Percentiles rank a stretch among this genome's conserved stretches.
phyloP scores from a whole-genome alignment of 1,284 basidiomycete species.

The Naganishia liquefaciens region DNA sequence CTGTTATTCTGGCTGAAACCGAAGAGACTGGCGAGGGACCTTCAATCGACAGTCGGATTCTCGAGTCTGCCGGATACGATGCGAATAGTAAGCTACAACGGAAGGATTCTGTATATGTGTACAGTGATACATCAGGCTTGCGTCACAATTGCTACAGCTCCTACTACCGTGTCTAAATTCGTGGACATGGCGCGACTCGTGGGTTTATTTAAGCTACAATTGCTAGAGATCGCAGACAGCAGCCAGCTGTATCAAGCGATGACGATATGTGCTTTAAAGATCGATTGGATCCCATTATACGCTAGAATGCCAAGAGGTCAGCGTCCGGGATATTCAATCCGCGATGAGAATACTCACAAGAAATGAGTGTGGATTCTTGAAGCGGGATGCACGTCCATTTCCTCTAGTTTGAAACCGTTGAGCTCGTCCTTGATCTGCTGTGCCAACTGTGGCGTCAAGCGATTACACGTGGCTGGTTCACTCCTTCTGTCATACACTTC shows the following conservation, averaged over 20 bases:
- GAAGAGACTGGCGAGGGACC: too few relatives aligned
- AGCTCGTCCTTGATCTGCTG: slow-evolving; percentile 95
- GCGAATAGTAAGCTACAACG: too few relatives aligned
- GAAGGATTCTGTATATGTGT: too few relatives aligned
- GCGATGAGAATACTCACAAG: slow-evolving; percentile 48
- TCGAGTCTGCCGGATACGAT: too few relatives aligned
- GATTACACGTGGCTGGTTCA: slow-evolving; percentile 95
- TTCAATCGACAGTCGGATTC: too few relatives aligned
- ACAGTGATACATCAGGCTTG: too few relatives aligned
- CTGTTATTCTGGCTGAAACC: too few relatives aligned
- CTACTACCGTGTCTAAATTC: too few relatives aligned
- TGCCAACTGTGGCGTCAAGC: slow-evolving; percentile 88
- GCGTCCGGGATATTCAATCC: not conserved
- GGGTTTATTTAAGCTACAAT: slow-evolving; percentile 3
- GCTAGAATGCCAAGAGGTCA: not conserved
- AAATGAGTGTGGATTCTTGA: slow-evolving; percentile 77
- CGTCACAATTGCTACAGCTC: too few relatives aligned
- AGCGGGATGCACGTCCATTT: slow-evolving; percentile 91
- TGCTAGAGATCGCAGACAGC: not conserved
- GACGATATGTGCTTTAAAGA: not conserved
- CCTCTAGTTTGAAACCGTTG: slow-evolving; percentile 96
- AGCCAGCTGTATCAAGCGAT: slow-evolving; percentile 20
- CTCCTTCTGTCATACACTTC: slow-evolving; percentile 89
- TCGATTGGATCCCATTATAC: slow-evolving; percentile 1
- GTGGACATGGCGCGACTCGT: not conserved